These are phyloP conservation scores for Enterocytospora artemiae DNA, from an alignment of 371 early-diverging fungal genomes.

Conservation along the genomic window DNA sequence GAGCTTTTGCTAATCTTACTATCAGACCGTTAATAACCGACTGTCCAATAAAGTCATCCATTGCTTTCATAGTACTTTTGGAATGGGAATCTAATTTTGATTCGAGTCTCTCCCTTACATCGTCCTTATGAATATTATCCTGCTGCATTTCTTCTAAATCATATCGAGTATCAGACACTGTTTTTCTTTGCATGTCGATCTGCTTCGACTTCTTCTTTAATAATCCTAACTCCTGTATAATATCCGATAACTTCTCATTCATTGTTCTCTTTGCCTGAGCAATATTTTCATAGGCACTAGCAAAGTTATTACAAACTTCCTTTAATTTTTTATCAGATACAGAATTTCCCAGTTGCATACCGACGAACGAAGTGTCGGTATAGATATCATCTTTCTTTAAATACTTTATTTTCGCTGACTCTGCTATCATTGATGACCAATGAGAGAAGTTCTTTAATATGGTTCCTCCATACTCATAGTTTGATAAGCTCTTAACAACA, in stretches of 20 bases:
- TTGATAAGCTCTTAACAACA: slow-evolving; percentile 2
- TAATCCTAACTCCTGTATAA: slow-evolving; percentile 26
- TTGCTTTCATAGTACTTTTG: slow-evolving; percentile 12
- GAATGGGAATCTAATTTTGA: slow-evolving; percentile 9
- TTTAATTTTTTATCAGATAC: slow-evolving; percentile 11
- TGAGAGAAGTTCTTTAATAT: slow-evolving; percentile 35
- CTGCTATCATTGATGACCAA: slow-evolving; percentile 19
- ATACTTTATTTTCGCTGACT: slow-evolving; percentile 21
- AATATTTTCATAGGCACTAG: slow-evolving; percentile 37
- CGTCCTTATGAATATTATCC: slow-evolving; percentile 10
- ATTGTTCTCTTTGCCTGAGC: slow-evolving; percentile 39
- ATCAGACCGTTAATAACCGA: slow-evolving; percentile 36
- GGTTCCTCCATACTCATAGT: slow-evolving; percentile 45
- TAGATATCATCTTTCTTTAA: slow-evolving; percentile 47
- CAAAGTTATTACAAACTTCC: slow-evolving; percentile 21
- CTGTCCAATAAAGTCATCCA: slow-evolving; percentile 43
- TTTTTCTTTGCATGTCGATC: slow-evolving; percentile 49
- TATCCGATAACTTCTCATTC: slow-evolving; percentile 42
- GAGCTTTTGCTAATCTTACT: slow-evolving; percentile 27
- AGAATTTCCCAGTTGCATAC: slow-evolving; percentile 15
- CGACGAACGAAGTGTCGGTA: slow-evolving; percentile 27
- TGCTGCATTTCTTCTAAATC: slow-evolving; percentile 40
- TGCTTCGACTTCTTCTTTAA: slow-evolving; percentile 36
- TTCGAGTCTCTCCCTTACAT: slow-evolving; percentile 6
- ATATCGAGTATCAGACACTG: slow-evolving; percentile 43